Percentiles rank a stretch among this genome's conserved stretches.
phyloP scores from a whole-genome alignment of 2,329 filamentous ascomycete species.

The Pestalotiopsis sp. region DNA sequence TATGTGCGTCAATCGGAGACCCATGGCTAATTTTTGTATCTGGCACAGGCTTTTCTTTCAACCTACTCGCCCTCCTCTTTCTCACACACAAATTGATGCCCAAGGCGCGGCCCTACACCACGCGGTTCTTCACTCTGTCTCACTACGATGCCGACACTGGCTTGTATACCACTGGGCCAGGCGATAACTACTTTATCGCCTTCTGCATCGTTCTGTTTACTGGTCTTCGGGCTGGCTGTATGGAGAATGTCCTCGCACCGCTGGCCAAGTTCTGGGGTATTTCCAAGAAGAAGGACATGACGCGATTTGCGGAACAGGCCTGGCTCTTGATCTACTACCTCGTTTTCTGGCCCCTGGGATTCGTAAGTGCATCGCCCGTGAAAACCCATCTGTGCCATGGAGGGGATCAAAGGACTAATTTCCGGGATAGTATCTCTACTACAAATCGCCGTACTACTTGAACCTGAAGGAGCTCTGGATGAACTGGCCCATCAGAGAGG shows the following conservation, averaged over 20 bases:
- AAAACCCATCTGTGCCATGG: neutral
- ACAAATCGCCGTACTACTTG: constrained; percentile 75
- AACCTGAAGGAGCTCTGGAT: constrained; percentile 80
- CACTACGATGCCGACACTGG: constrained; percentile 74
- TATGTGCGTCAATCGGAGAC: neutral
- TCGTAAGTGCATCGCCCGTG: constrained; percentile 58
- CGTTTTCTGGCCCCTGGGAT: constrained; percentile 79
- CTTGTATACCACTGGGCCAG: constrained; percentile 73
- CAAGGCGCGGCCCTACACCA: constrained; percentile 74
- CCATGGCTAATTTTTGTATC: neutral
- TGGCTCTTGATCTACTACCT: constrained; percentile 87
- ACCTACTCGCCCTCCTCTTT: constrained; percentile 80
- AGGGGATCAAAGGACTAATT: constrained; percentile 6
- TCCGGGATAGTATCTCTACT: constrained; percentile 71
- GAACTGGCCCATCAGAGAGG: constrained; percentile 78
- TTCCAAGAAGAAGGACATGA: constrained; percentile 71
- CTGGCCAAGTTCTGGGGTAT: constrained; percentile 74
- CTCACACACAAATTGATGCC: constrained; percentile 84
- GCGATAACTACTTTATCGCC: constrained; percentile 77
- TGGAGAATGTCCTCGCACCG: constrained; percentile 86
- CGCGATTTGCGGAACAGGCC: constrained; percentile 90
- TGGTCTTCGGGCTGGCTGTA: constrained; percentile 77
- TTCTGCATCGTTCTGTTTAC: constrained; percentile 86
- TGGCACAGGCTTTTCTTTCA: constrained; percentile 74
- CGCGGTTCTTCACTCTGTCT: constrained; percentile 84